Conservation (phyloP, 495 filamentous ascomycete genomes). For the Penicillium cinerascens region DNA sequence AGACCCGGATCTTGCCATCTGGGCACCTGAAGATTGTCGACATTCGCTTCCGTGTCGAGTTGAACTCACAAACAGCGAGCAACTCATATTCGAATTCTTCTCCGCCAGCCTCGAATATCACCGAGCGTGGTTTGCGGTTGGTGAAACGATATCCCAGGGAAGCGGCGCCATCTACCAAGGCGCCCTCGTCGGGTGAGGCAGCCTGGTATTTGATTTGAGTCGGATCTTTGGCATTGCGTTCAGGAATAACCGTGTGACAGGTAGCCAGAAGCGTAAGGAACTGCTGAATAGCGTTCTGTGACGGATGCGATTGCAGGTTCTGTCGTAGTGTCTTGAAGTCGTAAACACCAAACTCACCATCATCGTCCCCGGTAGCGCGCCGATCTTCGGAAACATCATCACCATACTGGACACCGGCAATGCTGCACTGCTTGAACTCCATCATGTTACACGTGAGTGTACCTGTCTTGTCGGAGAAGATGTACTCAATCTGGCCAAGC, state of each 20-base stretch:
- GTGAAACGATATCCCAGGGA: slow-evolving; percentile 83
- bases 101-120: slow-evolving; percentile 72
- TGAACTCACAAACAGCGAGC: slow-evolving; percentile 96
- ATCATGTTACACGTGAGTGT: slow-evolving; percentile 99
- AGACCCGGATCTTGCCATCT: slow-evolving; percentile 89
- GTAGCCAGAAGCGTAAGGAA: slow-evolving; percentile 85
- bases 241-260: slow-evolving; percentile 98
- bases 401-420: slow-evolving; percentile 90
- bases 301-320: slow-evolving; percentile 70
- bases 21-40: slow-evolving; percentile 95
- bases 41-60: slow-evolving; percentile 97
- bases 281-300: slow-evolving; percentile 72
- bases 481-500: slow-evolving; percentile 95
- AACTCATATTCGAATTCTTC: slow-evolving; percentile 81
- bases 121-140: slow-evolving; percentile 81
- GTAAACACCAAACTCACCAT: slow-evolving; percentile 74
- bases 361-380: slow-evolving; percentile 71
- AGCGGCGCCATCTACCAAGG: slow-evolving; percentile 89
- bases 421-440: slow-evolving; percentile 95
- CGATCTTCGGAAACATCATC: slow-evolving; percentile 92
- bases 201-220: slow-evolving; percentile 94
- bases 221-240: slow-evolving; percentile 68
- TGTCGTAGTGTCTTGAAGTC: slow-evolving; percentile 76
- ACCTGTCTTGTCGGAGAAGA: slow-evolving; percentile 98
- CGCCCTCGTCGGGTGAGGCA: slow-evolving; percentile 95